Conservation (phyloP, 495 filamentous ascomycete genomes). For the Amorphotheca resinae region DNA sequence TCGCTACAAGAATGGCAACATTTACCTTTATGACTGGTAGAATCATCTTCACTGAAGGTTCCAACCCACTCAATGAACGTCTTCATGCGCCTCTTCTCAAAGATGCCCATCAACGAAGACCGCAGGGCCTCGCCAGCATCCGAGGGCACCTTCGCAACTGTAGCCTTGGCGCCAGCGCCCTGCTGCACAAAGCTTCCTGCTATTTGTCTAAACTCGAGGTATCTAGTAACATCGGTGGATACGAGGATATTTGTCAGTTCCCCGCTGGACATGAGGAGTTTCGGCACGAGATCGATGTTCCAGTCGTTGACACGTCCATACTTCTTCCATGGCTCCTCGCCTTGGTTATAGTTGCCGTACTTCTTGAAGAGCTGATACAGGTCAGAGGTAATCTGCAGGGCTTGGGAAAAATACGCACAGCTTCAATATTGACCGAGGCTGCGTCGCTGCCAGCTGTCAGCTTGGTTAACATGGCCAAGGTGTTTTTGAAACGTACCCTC, state of each 20-base stretch:
- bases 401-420: conserved; percentile 37
- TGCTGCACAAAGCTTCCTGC: conserved; percentile 97
- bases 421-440: conserved; percentile 87
- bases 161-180: conserved; percentile 63
- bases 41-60: conserved; percentile 71
- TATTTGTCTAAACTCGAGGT: conserved; percentile 97
- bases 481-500: conserved; percentile 53
- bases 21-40: conserved; percentile 76
- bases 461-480: background rate
- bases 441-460: conserved; percentile 52
- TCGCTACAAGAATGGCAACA: conserved; percentile 3
- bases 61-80: conserved; percentile 96
- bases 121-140: conserved; percentile 83
- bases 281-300: conserved; percentile 98
- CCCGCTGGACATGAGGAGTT: conserved; percentile 96
- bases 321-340: conserved; percentile 94
- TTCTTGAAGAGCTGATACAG: conserved; percentile 74
- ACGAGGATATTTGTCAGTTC: conserved; percentile 97
- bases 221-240: conserved; percentile 91
- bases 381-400: conserved; percentile 16
- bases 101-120: conserved; percentile 91
- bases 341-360: conserved; percentile 68
- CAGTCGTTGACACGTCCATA: conserved; percentile 95
- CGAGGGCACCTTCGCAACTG: conserved; percentile 91
- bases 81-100: conserved; percentile 95